These are phyloP conservation scores for Hirschioporus abietinus DNA, from an alignment of 768 basidiomycete genomes.

Conservation along the genomic window DNA sequence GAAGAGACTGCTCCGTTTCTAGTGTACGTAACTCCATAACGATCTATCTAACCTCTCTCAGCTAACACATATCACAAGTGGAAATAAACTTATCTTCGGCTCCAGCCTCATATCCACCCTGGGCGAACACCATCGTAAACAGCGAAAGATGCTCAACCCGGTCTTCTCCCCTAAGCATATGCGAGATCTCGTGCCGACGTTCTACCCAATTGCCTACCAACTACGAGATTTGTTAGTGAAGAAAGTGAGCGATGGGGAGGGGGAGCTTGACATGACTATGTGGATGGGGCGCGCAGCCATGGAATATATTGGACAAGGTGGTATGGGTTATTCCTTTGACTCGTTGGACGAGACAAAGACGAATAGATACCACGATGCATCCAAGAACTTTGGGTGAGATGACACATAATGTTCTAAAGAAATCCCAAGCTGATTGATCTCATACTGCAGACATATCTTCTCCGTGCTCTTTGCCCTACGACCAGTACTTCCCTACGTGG, in stretches of 20 bases:
- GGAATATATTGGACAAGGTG: constrained; percentile 31
- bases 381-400: constrained; percentile 27
- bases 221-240: constrained; percentile 12
- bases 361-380: constrained; percentile 25
- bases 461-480: constrained; percentile 39
- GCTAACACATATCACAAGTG: neutral
- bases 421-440: neutral
- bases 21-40: neutral
- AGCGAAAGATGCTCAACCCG: constrained; percentile 24
- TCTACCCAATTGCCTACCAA: constrained; percentile 28
- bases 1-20: constrained; percentile 12
- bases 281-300: constrained; percentile 30
- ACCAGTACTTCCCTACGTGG: constrained; percentile 40
- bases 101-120: constrained; percentile 32
- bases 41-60: neutral
- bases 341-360: constrained; percentile 21
- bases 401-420: neutral
- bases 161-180: constrained; percentile 22
- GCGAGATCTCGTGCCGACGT: constrained; percentile 14
- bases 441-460: constrained; percentile 36
- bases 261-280: constrained; percentile 28
- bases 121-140: constrained; percentile 27
- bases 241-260: constrained; percentile 9
- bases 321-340: constrained; percentile 29
- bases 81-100: constrained; percentile 28